Conservation (phyloP, 495 filamentous ascomycete genomes). For the Penicillium cosmopolitanum region DNA sequence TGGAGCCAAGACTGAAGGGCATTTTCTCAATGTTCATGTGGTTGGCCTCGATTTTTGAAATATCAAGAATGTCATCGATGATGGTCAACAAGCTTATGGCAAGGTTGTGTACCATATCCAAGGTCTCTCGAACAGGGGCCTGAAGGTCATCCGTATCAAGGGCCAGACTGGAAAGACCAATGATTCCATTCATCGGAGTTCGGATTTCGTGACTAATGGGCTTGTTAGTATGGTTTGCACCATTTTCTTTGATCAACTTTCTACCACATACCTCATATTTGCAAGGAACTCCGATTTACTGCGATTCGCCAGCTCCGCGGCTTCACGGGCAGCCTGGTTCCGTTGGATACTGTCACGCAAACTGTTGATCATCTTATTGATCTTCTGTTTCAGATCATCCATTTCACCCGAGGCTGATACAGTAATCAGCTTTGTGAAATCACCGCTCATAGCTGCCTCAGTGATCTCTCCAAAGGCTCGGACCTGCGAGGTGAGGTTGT, state of each 20-base stretch:
- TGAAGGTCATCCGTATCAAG: conserved; percentile 66
- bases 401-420: conserved; percentile 94
- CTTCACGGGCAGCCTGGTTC: conserved; percentile 48
- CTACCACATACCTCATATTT: conserved; percentile 68
- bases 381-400: conserved; percentile 93
- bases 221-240: conserved; percentile 4
- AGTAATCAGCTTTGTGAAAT: conserved; percentile 88
- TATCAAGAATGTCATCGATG: conserved; percentile 85
- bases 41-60: conserved; percentile 76
- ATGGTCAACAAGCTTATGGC: conserved; percentile 77
- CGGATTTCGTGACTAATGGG: conserved; percentile 72
- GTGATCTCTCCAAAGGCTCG: conserved; percentile 90
- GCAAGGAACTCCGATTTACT: conserved; percentile 67
- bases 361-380: conserved; percentile 93
- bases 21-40: conserved; percentile 82
- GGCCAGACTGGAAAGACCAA: conserved; percentile 78
- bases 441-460: conserved; percentile 83
- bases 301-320: conserved; percentile 61
- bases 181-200: conserved; percentile 73
- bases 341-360: conserved; percentile 63
- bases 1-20: conserved; percentile 57
- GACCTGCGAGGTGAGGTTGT: conserved; percentile 89
- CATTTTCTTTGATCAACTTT: not conserved
- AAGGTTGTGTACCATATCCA: conserved; percentile 91
- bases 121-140: conserved; percentile 79